Conservation (phyloP, 108 stramenopile species). For the Nannochloropsis gaditana region DNA sequence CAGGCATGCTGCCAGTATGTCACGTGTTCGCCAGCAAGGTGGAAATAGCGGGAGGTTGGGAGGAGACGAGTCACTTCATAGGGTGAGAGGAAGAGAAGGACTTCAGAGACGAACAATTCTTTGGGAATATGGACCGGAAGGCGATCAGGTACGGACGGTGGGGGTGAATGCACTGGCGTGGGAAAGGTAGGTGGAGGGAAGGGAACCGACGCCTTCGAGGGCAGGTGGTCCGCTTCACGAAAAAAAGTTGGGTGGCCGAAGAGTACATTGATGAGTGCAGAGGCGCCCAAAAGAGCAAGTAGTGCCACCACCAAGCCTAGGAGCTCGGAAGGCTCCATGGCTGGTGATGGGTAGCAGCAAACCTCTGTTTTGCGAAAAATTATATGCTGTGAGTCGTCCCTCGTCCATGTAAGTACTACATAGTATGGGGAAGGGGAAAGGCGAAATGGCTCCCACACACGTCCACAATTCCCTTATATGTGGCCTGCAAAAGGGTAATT, state of each 20-base stretch:
- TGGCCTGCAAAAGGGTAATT: no score
- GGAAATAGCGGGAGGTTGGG: neutral
- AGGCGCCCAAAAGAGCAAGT: neutral
- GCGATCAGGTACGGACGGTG: slow-evolving; percentile 4
- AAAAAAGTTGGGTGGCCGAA: slow-evolving; percentile 9
- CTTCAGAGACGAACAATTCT: neutral
- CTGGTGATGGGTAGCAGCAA: no score
- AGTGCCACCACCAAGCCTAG: neutral
- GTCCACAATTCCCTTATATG: no score
- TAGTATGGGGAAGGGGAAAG: no score
- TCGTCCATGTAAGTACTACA: no score
- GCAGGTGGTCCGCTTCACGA: neutral
- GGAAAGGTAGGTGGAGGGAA: neutral
- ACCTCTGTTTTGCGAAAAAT: no score
- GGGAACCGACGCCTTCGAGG: neutral
- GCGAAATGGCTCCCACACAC: no score
- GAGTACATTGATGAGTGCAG: neutral
- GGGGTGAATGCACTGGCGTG: neutral
- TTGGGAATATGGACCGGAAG: neutral
- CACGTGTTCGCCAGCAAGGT: neutral
- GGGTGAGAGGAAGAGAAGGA: neutral
- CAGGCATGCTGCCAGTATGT: neutral
- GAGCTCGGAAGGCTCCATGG: neutral
- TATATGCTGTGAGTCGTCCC: no score
- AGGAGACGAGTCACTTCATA: neutral